phyloP scores from a whole-genome alignment of 176 grass and related monocot species.

The Chloris gayana region DNA sequence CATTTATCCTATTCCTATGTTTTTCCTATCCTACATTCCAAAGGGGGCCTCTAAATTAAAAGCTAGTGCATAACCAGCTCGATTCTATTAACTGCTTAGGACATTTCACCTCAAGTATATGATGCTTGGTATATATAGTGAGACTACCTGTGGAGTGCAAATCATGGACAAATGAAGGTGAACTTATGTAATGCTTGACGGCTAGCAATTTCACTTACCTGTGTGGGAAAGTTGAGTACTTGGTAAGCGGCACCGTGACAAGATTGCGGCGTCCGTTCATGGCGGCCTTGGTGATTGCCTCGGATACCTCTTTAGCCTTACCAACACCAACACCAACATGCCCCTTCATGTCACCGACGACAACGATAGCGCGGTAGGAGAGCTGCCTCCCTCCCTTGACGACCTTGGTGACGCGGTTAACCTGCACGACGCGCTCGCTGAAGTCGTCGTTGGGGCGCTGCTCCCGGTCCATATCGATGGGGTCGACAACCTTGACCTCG shows the following conservation, averaged over 20 bases:
- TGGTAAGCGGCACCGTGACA: slow-evolving; percentile 85
- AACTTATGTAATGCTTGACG: not conserved
- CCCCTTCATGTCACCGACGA: slow-evolving; percentile 83
- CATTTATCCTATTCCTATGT: too few relatives aligned
- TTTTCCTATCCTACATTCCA: too few relatives aligned
- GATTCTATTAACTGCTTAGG: not conserved
- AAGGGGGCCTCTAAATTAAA: not conserved
- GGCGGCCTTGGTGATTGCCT: slow-evolving; percentile 79
- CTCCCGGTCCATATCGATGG: slow-evolving; percentile 64
- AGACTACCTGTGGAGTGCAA: not conserved
- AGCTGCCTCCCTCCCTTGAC: slow-evolving; percentile 92
- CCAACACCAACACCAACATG: slow-evolving; percentile 78
- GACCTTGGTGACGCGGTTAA: slow-evolving; percentile 79
- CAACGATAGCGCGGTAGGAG: slow-evolving; percentile 77
- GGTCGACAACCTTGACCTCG: slow-evolving; percentile 62
- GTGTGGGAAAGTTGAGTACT: slow-evolving; percentile 85
- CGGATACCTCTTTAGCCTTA: slow-evolving; percentile 83
- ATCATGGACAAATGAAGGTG: not conserved
- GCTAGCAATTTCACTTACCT: slow-evolving; percentile 48
- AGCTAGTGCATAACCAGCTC: not conserved
- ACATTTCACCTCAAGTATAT: not conserved
- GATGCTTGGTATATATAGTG: not conserved
- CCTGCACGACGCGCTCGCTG: slow-evolving; percentile 82
- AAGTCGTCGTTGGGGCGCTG: slow-evolving; percentile 76
- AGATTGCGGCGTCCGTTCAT: slow-evolving; percentile 81